Evolutionary conservation across 495 filamentous ascomycete genomes (phyloP).

Genomic region (Pyronema domesticum): DNA sequence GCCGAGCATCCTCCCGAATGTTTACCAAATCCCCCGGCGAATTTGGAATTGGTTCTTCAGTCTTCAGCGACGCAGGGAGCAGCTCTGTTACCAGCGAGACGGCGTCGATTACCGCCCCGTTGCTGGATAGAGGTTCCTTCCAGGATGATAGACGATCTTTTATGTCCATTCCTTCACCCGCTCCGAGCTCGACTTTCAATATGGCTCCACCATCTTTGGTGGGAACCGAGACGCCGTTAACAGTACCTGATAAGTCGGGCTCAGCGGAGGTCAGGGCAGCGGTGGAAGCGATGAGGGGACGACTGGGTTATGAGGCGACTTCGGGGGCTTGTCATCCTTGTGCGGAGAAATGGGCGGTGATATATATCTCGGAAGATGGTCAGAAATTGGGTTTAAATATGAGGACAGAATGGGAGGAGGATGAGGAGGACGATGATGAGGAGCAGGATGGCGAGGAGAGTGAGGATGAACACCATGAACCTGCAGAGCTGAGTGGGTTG

Average conservation of each 20-base stretch:
- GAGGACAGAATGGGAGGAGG: conserved; percentile 51
- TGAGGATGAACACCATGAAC: conserved; percentile 38
- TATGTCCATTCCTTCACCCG: conserved; percentile 22
- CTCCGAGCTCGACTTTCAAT: conserved; percentile 19
- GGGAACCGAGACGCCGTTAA: not conserved
- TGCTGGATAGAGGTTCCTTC: conserved; percentile 33
- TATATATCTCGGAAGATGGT: conserved; percentile 59
- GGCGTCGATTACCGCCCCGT: conserved; percentile 45
- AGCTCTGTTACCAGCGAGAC: conserved; percentile 52
- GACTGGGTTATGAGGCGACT: conserved; percentile 39
- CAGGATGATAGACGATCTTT: conserved; percentile 23
- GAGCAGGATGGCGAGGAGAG: conserved; percentile 49
- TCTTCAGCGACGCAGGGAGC: conserved; percentile 43
- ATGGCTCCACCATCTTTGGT: conserved; percentile 5
- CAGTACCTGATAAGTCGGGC: conserved; percentile 26
- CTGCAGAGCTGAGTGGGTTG: conserved; percentile 47
- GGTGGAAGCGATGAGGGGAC: conserved; percentile 46
- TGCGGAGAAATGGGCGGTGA: conserved; percentile 53
- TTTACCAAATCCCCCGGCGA: conserved; percentile 22
- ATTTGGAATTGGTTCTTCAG: conserved; percentile 31
- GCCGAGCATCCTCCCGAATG: conserved; percentile 19
- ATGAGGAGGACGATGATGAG: conserved; percentile 47
- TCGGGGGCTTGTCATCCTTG: conserved; percentile 52
- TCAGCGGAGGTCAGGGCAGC: conserved; percentile 32
- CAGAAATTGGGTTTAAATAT: conserved; percentile 50